Evolutionary conservation across 306 rosid genomes (phyloP).

Genomic region (Elaeagnus macrophylla): DNA sequence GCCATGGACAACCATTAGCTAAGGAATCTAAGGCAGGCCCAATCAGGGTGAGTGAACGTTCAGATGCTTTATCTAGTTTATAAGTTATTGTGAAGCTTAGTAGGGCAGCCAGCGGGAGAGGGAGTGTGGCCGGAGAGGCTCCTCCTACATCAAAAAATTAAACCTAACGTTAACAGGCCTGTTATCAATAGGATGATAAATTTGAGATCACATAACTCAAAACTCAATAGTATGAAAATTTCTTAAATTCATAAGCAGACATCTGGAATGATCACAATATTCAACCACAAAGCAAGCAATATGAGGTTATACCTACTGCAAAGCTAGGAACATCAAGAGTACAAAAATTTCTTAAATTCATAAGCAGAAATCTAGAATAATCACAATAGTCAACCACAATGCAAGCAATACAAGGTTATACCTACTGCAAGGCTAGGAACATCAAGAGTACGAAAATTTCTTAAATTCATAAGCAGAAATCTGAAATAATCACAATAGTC

Average conservation of each 20-base stretch:
- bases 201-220: no score
- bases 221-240: no score
- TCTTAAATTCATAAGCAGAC: slow-evolving; percentile 1
- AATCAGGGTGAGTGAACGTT: slow-evolving; percentile 50
- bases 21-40: slow-evolving; percentile 60
- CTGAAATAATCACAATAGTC: not conserved
- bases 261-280: not conserved
- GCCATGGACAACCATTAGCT: slow-evolving; percentile 89
- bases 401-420: slow-evolving; percentile 29
- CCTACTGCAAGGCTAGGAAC: slow-evolving; percentile 85
- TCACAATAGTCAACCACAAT: not conserved
- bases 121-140: slow-evolving; percentile 63
- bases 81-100: slow-evolving; percentile 75
- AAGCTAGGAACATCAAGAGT: slow-evolving; percentile 96
- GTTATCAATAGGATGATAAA: slow-evolving; percentile 1
- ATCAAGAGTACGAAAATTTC: no score
- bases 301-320: slow-evolving; percentile 49
- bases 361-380: slow-evolving; percentile 1
- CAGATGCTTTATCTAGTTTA: slow-evolving; percentile 64
- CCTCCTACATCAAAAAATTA: slow-evolving; percentile 52
- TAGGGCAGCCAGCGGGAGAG: slow-evolving; percentile 92
- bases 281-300: slow-evolving; percentile 1
- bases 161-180: slow-evolving; percentile 17
- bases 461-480: slow-evolving; percentile 1
- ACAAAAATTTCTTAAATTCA: not conserved